Conservation (phyloP, 2,329 filamentous ascomycete species). For the Fusarium piperis region DNA sequence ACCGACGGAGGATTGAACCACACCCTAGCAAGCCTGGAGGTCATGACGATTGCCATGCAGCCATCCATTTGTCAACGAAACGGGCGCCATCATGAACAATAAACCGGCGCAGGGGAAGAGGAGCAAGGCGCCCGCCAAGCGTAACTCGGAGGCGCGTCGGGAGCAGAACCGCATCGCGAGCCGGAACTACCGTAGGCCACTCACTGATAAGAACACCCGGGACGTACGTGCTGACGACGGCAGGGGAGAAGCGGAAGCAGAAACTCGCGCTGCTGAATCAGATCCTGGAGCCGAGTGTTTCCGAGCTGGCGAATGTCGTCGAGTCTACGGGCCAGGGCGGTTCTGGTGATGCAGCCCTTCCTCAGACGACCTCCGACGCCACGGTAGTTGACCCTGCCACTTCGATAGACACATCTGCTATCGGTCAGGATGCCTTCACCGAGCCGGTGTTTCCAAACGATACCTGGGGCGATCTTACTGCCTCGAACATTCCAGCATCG, state of each 20-base stretch:
- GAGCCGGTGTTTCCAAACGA: background rate
- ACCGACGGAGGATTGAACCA: background rate
- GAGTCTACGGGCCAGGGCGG: background rate
- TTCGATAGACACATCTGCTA: background rate
- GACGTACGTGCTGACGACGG: conserved; percentile 22
- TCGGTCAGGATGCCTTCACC: background rate
- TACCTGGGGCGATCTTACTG: background rate
- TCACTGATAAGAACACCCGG: background rate
- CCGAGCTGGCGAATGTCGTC: background rate
- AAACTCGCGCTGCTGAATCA: conserved; percentile 53
- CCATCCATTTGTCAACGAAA: background rate
- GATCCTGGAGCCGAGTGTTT: conserved; percentile 43
- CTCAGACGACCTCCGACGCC: background rate
- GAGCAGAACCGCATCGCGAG: conserved; percentile 43
- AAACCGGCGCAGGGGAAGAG: conserved; percentile 13
- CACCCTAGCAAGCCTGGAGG: background rate
- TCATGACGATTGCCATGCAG: background rate
- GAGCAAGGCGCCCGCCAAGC: conserved; percentile 28
- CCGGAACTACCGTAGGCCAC: conserved; percentile 46
- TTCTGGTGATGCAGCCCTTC: background rate
- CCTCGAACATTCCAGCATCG: background rate
- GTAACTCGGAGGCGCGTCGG: conserved; percentile 38
- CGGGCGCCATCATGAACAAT: conserved; percentile 18
- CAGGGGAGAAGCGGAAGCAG: conserved; percentile 56
- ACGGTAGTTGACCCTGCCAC: background rate